Conservation (phyloP, 371 early-diverging fungal genomes). For the Syncephalis plumigaleata region DNA sequence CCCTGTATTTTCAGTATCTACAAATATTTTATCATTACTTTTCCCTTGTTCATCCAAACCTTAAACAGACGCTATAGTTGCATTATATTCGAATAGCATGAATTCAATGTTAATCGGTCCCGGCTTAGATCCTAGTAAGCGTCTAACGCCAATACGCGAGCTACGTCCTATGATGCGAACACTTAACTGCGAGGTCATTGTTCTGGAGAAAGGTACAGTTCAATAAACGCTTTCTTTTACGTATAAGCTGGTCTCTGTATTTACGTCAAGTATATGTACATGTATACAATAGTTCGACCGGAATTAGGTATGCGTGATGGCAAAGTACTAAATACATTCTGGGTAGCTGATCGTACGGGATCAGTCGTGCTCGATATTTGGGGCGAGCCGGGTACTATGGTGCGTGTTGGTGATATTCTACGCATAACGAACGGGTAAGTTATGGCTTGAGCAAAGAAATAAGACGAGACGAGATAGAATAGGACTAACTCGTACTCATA, state of each 20-base stretch:
- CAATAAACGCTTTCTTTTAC: no score
- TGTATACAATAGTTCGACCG: conserved; percentile 9
- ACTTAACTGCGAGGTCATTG: conserved; percentile 34
- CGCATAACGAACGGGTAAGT: conserved; percentile 27
- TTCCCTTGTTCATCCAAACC: no score
- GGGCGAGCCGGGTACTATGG: conserved; percentile 21
- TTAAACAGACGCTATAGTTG: no score
- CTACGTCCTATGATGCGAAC: conserved; percentile 23
- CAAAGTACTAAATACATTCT: conserved; percentile 21
- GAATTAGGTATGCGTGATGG: conserved; percentile 24
- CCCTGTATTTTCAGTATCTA: no score
- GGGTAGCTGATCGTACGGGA: conserved; percentile 32
- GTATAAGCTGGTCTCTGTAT: neutral
- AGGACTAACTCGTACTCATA: no score
- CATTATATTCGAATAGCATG: no score
- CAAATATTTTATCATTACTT: no score
- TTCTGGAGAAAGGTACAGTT: conserved; percentile 26
- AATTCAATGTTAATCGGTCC: no score
- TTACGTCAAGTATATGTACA: neutral
- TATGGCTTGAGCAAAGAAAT: no score
- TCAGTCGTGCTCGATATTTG: conserved; percentile 27
- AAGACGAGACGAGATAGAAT: no score
- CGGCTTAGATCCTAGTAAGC: conserved; percentile 1
- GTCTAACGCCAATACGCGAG: conserved; percentile 18
- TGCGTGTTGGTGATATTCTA: conserved; percentile 31